phyloP scores from a whole-genome alignment of 768 basidiomycete genomes.

The Chalciporus pseudorubinellus region DNA sequence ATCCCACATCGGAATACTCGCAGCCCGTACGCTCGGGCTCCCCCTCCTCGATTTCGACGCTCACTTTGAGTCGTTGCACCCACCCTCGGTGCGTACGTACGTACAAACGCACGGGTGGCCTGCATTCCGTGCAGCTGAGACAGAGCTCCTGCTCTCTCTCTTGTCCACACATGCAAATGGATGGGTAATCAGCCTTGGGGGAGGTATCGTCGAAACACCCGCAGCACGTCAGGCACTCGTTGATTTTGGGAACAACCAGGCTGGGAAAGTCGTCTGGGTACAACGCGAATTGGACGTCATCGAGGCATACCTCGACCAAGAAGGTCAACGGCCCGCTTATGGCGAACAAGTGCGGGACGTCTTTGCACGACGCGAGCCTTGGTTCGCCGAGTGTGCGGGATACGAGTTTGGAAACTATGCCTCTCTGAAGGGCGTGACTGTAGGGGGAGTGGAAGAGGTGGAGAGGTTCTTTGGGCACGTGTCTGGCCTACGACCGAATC shows the following conservation, averaged over 20 bases:
- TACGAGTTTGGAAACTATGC: conserved; percentile 84
- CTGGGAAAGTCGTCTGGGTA: conserved; percentile 82
- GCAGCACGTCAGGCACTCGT: conserved; percentile 71
- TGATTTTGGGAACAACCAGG: conserved; percentile 49
- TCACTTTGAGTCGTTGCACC: conserved; percentile 64
- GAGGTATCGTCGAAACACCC: conserved; percentile 89
- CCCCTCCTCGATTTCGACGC: conserved; percentile 82
- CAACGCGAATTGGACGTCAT: conserved; percentile 79
- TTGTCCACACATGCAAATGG: conserved; percentile 50
- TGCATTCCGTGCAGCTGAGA: conserved; percentile 83
- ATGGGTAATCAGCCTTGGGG: conserved; percentile 88
- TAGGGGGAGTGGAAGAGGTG: conserved; percentile 56
- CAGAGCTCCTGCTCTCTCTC: conserved; percentile 64
- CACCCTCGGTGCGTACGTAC: conserved; percentile 65
- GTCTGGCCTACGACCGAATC: conserved; percentile 67
- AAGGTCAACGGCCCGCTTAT: conserved; percentile 81
- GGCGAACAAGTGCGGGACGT: conserved; percentile 86
- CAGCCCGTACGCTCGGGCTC: conserved; percentile 70
- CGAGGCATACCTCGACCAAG: conserved; percentile 72
- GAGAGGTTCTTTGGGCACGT: conserved; percentile 87
- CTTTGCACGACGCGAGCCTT: conserved; percentile 77
- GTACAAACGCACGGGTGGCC: conserved; percentile 86
- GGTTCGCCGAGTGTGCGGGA: conserved; percentile 79
- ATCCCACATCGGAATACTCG: conserved; percentile 80
- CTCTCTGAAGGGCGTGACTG: conserved; percentile 22